Evolutionary conservation across 768 basidiomycete species (phyloP).

Genomic region (Mrakia gelida): DNA sequence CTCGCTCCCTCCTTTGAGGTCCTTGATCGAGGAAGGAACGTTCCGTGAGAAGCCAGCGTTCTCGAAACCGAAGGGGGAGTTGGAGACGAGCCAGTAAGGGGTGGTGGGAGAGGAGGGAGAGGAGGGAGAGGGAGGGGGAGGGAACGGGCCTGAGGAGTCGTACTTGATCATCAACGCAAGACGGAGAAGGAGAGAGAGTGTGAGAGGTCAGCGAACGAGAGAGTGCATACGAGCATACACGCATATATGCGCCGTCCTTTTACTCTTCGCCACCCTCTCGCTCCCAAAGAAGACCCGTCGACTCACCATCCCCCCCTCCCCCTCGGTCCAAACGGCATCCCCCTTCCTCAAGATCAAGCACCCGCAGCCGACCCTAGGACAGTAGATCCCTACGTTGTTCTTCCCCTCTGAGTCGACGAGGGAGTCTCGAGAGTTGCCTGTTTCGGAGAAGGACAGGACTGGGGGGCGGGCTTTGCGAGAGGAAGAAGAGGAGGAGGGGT

Average conservation of each 20-base stretch:
- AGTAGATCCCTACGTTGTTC: slow-evolving; percentile 40
- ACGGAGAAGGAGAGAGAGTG: background rate
- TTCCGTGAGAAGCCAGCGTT: slow-evolving; percentile 45
- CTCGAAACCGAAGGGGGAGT: slow-evolving; percentile 43
- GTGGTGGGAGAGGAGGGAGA: slow-evolving; percentile 33
- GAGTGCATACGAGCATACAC: background rate
- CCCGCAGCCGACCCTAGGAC: slow-evolving; percentile 41
- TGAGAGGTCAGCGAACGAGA: background rate
- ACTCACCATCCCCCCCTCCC: slow-evolving; percentile 36
- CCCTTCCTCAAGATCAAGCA: slow-evolving; percentile 40
- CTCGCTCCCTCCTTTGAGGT: slow-evolving; percentile 13
- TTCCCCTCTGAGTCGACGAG: background rate
- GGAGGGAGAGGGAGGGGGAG: slow-evolving; percentile 38
- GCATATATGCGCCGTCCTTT: background rate
- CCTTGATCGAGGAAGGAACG: slow-evolving; percentile 13
- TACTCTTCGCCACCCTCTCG: no score
- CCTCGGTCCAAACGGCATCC: slow-evolving; percentile 36
- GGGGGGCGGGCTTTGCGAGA: slow-evolving; percentile 22
- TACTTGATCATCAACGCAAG: background rate
- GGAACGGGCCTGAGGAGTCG: slow-evolving; percentile 30
- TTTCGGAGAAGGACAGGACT: background rate
- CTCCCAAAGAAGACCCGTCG: no score
- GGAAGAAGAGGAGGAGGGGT: background rate
- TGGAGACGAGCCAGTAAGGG: slow-evolving; percentile 40
- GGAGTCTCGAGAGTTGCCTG: background rate